Evolutionary conservation across 2,329 filamentous ascomycete species (phyloP), one percentile per base, ranked within the genome.

Genomic region (Scolecobasidium constrictum): DNA sequence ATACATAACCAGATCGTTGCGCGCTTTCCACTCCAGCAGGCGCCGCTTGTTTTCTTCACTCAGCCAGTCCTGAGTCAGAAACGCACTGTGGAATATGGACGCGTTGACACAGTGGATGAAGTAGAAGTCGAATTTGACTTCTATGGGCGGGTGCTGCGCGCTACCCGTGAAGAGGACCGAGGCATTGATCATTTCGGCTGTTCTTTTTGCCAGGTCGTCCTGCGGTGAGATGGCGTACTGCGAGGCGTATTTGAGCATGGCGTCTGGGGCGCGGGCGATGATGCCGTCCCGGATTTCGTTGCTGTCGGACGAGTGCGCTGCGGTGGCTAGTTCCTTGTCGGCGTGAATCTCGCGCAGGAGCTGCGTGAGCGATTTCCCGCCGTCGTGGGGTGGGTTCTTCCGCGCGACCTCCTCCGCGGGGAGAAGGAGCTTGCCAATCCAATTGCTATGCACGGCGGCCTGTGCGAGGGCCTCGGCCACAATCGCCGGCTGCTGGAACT

Each of bases 111-210:
- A 76, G 60, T 95, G 88, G 53, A 88, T 87, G 55, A 67, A 69
- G 66, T 81, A 92, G 59, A 95, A 95, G 57, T 94, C 88, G 56
- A 86, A 78, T 56, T 83, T 87, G 39, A 81, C 67, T 17, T 69
- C 60, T 56, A 87, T 83, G 1, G 69, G 67, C 0, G 75, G 75
- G 21, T 73, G 67, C 51, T 84, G 73, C 0, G 85, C 76, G 1
- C 80, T 74, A 1, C 61, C 65, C n/a, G 73, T 71, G 52, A 69
- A 76, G 54, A 73, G 77, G 0, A 68, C 72, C 62, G 47, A 39
- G n/a, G 38, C n/a, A 19, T 43, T 13, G 34, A 81, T 78, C 79
- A 93, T 86, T 56, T 82, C 77, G 0, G 71, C 74, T 1, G 72
- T 66, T 52, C 73, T 72, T 43, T 69, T 60, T 19, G 73, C 62